These are phyloP conservation scores for Fusarium sp. DNA, from an alignment of 2,329 filamentous ascomycete species.

Conservation along the genomic window DNA sequence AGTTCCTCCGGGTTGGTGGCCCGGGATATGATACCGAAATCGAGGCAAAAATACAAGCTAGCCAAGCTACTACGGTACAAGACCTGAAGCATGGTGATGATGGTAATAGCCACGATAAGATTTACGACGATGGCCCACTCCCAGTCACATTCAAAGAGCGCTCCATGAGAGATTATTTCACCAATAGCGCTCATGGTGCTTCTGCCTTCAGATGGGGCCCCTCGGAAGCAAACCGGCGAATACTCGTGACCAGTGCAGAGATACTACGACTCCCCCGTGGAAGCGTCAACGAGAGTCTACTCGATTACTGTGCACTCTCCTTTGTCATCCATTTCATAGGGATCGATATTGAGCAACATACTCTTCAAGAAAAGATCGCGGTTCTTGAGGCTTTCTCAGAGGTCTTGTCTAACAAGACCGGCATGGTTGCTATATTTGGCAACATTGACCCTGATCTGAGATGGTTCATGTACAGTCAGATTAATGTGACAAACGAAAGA, in stretches of 20 bases:
- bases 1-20: slow-evolving; percentile 47
- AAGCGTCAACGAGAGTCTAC: background rate
- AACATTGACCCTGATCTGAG: background rate
- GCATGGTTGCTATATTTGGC: slow-evolving; percentile 32
- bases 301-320: background rate
- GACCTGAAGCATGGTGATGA: slow-evolving; percentile 40
- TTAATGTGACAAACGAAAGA: background rate
- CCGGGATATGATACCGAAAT: slow-evolving; percentile 44
- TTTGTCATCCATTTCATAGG: slow-evolving; percentile 27
- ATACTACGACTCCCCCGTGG: slow-evolving; percentile 13
- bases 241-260: slow-evolving; percentile 39
- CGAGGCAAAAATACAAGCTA: slow-evolving; percentile 8
- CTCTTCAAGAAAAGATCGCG: slow-evolving; percentile 31
- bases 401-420: slow-evolving; percentile 31
- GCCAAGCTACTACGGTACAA: slow-evolving; percentile 18
- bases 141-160: slow-evolving; percentile 50
- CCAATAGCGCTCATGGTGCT: slow-evolving; percentile 14
- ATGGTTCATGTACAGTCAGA: too few species aligned
- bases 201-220: slow-evolving; percentile 1
- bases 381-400: slow-evolving; percentile 43
- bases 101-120: slow-evolving; percentile 14
- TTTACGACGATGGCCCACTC: slow-evolving; percentile 47
- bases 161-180: slow-evolving; percentile 50
- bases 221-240: slow-evolving; percentile 46
- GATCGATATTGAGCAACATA: slow-evolving; percentile 36